Conservation (phyloP, 2,329 filamentous ascomycete species). For the Monosporascus sp. region DNA sequence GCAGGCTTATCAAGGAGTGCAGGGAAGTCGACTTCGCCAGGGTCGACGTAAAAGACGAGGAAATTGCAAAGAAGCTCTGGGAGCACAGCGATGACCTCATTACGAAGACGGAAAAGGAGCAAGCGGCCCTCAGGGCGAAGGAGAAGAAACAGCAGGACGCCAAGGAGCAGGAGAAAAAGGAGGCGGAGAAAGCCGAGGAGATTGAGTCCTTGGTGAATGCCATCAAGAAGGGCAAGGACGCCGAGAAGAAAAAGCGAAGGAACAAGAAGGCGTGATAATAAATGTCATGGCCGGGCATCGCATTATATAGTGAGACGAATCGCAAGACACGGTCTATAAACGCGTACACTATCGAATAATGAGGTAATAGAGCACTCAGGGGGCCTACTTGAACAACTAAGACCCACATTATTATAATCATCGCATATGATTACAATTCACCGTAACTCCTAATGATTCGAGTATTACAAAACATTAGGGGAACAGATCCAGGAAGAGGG, state of each 20-base stretch:
- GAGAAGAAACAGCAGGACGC: slow-evolving; percentile 36
- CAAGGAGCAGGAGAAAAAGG: slow-evolving; percentile 22
- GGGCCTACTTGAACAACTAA: too few relatives aligned
- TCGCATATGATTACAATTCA: too few relatives aligned
- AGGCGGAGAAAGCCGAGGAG: slow-evolving; percentile 24
- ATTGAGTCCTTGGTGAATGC: slow-evolving; percentile 21
- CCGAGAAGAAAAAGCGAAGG: slow-evolving; percentile 25
- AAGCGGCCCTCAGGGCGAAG: slow-evolving; percentile 43
- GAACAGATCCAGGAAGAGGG: too few relatives aligned
- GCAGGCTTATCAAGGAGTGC: slow-evolving; percentile 83
- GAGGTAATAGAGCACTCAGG: too few relatives aligned
- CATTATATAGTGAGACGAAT: too few relatives aligned
- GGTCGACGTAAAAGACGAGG: slow-evolving; percentile 71
- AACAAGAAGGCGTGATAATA: slow-evolving; percentile 20
- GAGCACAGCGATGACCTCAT: slow-evolving; percentile 81
- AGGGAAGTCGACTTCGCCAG: slow-evolving; percentile 66
- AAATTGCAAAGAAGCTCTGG: slow-evolving; percentile 80
- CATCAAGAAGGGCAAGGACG: slow-evolving; percentile 29
- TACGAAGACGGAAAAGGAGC: slow-evolving; percentile 73
- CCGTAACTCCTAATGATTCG: too few relatives aligned
- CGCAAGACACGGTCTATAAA: too few relatives aligned
- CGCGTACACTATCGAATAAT: too few relatives aligned
- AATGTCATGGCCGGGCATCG: background rate
- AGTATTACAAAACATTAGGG: too few relatives aligned
- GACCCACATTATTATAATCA: too few relatives aligned